Evolutionary conservation across 1,284 basidiomycete species (phyloP).

Genomic region (Ganoderma sinense): DNA sequence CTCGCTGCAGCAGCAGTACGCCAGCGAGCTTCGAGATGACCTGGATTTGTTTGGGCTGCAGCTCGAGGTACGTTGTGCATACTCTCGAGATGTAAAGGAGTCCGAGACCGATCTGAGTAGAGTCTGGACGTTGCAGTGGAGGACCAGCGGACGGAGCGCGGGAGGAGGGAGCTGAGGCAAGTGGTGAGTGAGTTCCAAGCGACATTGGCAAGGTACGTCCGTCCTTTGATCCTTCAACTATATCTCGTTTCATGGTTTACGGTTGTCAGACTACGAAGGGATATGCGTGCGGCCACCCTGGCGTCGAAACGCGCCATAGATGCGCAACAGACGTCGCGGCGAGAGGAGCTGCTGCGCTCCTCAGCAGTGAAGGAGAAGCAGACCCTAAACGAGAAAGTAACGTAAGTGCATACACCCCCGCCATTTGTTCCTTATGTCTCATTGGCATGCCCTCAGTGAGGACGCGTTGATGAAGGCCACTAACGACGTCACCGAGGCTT

Average conservation of each 20-base stretch:
- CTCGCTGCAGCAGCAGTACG: constrained; percentile 72
- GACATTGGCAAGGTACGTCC: constrained; percentile 57
- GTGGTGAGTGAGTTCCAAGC: constrained; percentile 58
- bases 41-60: constrained; percentile 66
- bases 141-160: constrained; percentile 67
- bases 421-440: constrained; percentile 1
- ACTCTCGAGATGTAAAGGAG: constrained; percentile 7
- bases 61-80: constrained; percentile 66
- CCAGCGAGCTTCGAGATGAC: constrained; percentile 80
- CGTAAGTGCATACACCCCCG: constrained; percentile 47
- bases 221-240: not conserved
- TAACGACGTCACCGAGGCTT: constrained; percentile 85
- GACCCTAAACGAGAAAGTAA: constrained; percentile 58
- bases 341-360: constrained; percentile 70
- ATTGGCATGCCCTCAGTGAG: constrained; percentile 55
- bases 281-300: constrained; percentile 70
- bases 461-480: constrained; percentile 89
- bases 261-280: constrained; percentile 59
- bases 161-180: constrained; percentile 56
- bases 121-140: constrained; percentile 69
- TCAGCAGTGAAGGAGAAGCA: constrained; percentile 55
- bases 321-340: constrained; percentile 58
- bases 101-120: constrained; percentile 47
- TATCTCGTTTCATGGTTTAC: not conserved
- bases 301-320: constrained; percentile 78